Base-by-base conservation (phyloP, 768 basidiomycete species). In the Cyathus striatus region DNA sequence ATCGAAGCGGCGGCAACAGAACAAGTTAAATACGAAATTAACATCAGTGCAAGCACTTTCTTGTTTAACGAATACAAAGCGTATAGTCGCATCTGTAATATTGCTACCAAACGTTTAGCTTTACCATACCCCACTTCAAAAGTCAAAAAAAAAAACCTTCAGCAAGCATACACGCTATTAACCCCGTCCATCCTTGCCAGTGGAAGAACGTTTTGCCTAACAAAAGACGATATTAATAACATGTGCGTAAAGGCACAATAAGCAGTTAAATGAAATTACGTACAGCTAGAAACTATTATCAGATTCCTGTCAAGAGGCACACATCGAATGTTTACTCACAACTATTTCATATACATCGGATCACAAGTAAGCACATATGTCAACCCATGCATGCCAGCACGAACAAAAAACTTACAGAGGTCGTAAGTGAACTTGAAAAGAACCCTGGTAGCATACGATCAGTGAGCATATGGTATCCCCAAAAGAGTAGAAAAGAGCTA, bases 151-250 rank as follows among this genome's bases (percentile, higher is more conserved):
- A 51, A 69, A 22, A 35, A 80, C 79, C 58, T 68, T 82, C 75
- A 18, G 78, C 73, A 27, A 79, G 61, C 55, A 78, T 67, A 55
- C 70, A 75, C 26, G 71, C 64, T 27, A 76, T 56, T 22, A 81
- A 51, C 7, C 79, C 79, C 1, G 78, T 78, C 68, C 74, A 77
- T 17, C 78, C 78, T 67, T 81, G 78, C 78, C 80, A 81, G 48
- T 59, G 63, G 49, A 76, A 77, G 60, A 74, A 79, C 13, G 42
- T 49, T 9, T 59, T 50, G 51, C 77, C 75, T 75, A 36, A 12
- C 20, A 20, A 27, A 5, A 1, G 2, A 22, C 40, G 13, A 45
- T 33, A 10, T 14, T 17, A 17, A 36, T n/a, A 7, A 22, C 25
- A 38, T 34, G 35, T 30, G 12, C n/a, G 39, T 30, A 40, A 22